phyloP scores from a whole-genome alignment of 495 filamentous ascomycete genomes.

The Hamigera avellanea region DNA sequence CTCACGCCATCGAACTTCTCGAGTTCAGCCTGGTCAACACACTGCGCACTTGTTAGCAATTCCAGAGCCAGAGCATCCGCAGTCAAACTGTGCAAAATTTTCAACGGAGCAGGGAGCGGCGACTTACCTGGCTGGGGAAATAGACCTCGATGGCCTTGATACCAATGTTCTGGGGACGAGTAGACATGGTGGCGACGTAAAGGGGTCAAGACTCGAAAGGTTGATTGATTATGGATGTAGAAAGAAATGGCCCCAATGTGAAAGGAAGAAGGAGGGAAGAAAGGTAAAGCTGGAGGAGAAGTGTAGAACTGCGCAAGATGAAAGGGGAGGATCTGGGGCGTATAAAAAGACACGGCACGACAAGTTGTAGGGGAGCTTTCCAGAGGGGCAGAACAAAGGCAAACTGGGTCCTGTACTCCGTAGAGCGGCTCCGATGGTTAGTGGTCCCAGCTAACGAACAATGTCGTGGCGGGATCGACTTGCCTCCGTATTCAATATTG shows the following conservation, averaged over 20 bases:
- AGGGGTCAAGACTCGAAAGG: neutral
- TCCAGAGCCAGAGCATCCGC: slow-evolving; percentile 2
- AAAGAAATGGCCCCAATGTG: too few relatives aligned
- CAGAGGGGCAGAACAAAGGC: too few relatives aligned
- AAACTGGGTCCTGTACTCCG: too few relatives aligned
- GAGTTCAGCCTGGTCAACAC: slow-evolving; percentile 89
- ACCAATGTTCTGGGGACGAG: slow-evolving; percentile 91
- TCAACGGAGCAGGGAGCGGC: neutral
- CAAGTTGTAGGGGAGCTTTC: neutral
- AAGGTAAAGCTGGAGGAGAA: neutral
- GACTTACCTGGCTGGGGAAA: slow-evolving; percentile 84
- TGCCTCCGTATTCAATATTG: too few relatives aligned
- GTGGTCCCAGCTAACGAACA: too few relatives aligned
- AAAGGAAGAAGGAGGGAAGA: neutral
- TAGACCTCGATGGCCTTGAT: slow-evolving; percentile 99
- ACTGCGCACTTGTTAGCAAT: slow-evolving; percentile 44
- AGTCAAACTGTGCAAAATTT: neutral
- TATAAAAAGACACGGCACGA: neutral
- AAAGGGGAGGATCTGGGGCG: neutral
- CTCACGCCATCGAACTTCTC: slow-evolving; percentile 98
- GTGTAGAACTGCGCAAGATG: neutral
- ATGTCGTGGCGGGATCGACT: too few relatives aligned
- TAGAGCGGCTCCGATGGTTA: too few relatives aligned
- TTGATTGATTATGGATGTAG: too few relatives aligned
- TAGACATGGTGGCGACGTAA: slow-evolving; percentile 52